A percentile compares a stretch with the other conserved stretches of the same genome.
These are phyloP conservation scores for Verbascum thapsus DNA, from an alignment of 257 asterid species.

Conservation along the genomic window DNA sequence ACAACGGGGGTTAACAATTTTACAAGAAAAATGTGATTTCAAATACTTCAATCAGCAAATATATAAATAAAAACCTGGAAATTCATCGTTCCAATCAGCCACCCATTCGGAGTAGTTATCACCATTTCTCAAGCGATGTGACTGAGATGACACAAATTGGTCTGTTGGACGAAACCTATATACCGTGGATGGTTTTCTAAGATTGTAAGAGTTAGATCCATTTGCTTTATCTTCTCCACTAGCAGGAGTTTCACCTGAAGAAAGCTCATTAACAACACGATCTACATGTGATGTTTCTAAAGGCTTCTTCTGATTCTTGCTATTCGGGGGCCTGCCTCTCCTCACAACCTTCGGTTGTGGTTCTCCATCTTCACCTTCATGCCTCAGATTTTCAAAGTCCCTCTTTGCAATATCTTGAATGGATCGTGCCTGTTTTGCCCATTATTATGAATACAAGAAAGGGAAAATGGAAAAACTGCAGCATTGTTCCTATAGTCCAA, in stretches of 20 bases:
- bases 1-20: conserved; percentile 22
- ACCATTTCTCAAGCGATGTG: conserved; percentile 66
- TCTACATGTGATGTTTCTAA: conserved; percentile 30
- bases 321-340: conserved; percentile 90
- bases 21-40: conserved; percentile 13
- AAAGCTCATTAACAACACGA: conserved; percentile 42
- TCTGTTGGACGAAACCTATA: conserved; percentile 55
- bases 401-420: conserved; percentile 84
- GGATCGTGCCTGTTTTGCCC: conserved; percentile 66
- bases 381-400: conserved; percentile 81
- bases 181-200: conserved; percentile 62
- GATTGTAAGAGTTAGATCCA: conserved; percentile 78
- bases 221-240: conserved; percentile 66
- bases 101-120: conserved; percentile 64
- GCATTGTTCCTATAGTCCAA: too few relatives aligned
- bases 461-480: too few relatives aligned
- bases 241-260: conserved; percentile 68
- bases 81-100: conserved; percentile 83
- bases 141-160: conserved; percentile 46
- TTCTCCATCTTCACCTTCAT: conserved; percentile 84
- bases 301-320: conserved; percentile 66
- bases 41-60: conserved; percentile 19
- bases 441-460: conserved; percentile 20
- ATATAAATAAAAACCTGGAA: conserved; percentile 68
- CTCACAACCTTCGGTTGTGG: conserved; percentile 88